Evolutionary conservation across 2,329 filamentous ascomycete species (phyloP).

Genomic region (Fusarium protoensiforme): DNA sequence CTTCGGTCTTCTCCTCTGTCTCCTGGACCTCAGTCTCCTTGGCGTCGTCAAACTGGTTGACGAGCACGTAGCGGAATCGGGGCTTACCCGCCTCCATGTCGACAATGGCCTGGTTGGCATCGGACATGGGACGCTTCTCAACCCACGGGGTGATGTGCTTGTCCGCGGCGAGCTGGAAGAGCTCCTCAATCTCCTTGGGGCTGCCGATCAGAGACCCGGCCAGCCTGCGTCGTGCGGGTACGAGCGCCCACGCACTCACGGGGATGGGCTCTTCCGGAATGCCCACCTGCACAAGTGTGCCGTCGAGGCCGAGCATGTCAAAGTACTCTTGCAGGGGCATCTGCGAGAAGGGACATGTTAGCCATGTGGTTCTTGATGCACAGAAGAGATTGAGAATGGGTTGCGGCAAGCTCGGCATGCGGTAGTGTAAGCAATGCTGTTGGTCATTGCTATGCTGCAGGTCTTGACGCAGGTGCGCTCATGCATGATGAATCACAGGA

Average conservation of each 20-base stretch:
- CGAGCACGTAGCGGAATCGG: slow-evolving; percentile 58
- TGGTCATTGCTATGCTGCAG: background rate
- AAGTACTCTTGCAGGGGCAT: slow-evolving; percentile 36
- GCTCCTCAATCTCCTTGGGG: slow-evolving; percentile 67
- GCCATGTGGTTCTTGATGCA: background rate
- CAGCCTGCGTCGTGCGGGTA: slow-evolving; percentile 16
- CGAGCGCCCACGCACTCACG: slow-evolving; percentile 28
- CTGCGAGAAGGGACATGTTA: slow-evolving; percentile 2
- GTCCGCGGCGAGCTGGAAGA: slow-evolving; percentile 67
- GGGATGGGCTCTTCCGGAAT: slow-evolving; percentile 55
- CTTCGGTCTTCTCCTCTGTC: background rate
- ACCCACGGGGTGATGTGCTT: slow-evolving; percentile 68
- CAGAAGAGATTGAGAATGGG: background rate
- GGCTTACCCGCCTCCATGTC: slow-evolving; percentile 66
- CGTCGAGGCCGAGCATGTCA: slow-evolving; percentile 58
- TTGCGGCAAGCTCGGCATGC: background rate
- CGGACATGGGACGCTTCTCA: slow-evolving; percentile 62
- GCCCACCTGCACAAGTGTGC: slow-evolving; percentile 70
- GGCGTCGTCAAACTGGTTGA: slow-evolving; percentile 39
- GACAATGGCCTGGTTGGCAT: slow-evolving; percentile 64
- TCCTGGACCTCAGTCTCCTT: background rate
- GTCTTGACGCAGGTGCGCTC: background rate
- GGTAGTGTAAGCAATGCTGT: background rate
- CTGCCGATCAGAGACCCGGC: slow-evolving; percentile 57
- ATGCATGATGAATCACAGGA: background rate